These are phyloP conservation scores for Vitis vinifera DNA, from an alignment of 164 flowering plant species.

Conservation along the genomic window DNA sequence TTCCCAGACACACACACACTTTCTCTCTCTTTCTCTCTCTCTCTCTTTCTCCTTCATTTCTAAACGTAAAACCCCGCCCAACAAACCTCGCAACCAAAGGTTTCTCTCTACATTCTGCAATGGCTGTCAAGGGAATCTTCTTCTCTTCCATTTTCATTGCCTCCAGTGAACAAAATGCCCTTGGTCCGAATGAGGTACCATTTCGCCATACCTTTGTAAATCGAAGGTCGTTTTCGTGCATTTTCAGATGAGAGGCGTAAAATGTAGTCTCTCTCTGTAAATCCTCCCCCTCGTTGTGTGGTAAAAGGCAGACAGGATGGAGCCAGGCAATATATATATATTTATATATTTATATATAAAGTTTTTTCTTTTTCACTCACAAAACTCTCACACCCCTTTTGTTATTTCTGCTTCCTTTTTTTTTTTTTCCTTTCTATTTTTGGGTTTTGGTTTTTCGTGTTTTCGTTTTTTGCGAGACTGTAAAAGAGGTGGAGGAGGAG, in stretches of 20 bases:
- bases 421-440: constrained; percentile 2
- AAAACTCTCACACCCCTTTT: constrained; percentile 11
- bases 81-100: background rate
- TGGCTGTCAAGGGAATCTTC: constrained; percentile 12
- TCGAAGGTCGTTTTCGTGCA: constrained; percentile 34
- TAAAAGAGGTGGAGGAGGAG: constrained; percentile 19
- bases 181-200: constrained; percentile 17
- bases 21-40: constrained; percentile 14
- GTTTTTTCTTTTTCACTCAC: background rate
- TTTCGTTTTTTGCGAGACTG: constrained; percentile 6
- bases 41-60: constrained; percentile 13
- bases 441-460: no score
- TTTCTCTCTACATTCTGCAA: constrained; percentile 14
- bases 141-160: background rate
- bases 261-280: constrained; percentile 49
- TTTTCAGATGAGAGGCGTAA: constrained; percentile 36
- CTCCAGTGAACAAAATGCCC: constrained; percentile 33
- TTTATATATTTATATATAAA: background rate
- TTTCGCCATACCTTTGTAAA: constrained; percentile 15
- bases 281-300: constrained; percentile 16
- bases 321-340: constrained; percentile 61
- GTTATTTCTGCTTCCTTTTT: constrained; percentile 6
- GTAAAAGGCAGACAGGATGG: constrained; percentile 74
- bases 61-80: background rate
- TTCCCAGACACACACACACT: constrained; percentile 12